These are phyloP conservation scores for Fusarium continuum DNA, from an alignment of 2,329 filamentous ascomycete species.

Conservation along the genomic window DNA sequence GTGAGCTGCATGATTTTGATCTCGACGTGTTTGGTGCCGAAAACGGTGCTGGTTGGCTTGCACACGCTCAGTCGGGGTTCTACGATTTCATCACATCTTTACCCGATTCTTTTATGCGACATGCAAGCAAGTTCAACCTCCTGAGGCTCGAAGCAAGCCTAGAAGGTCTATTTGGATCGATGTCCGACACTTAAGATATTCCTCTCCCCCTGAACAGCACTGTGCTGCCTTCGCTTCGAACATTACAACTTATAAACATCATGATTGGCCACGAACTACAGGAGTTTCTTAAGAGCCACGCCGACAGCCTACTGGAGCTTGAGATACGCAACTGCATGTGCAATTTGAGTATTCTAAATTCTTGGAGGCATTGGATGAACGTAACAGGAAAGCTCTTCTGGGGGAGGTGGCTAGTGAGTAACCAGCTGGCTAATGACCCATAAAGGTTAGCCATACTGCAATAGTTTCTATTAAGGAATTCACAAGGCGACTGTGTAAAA, in stretches of 20 bases:
- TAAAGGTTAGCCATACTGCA: no score
- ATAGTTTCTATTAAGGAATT: no score
- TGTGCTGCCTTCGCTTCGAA: accelerated
- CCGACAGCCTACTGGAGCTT: not conserved
- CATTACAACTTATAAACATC: not conserved
- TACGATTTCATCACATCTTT: not conserved
- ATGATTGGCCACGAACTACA: not conserved
- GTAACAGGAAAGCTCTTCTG: not conserved
- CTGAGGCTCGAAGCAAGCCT: not conserved
- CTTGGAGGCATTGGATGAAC: not conserved
- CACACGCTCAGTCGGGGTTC: not conserved
- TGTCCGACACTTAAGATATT: not conserved
- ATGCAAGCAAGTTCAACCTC: not conserved
- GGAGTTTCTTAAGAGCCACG: not conserved
- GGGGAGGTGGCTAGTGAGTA: not conserved
- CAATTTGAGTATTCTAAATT: not conserved
- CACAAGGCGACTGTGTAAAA: not conserved
- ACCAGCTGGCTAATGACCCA: no score
- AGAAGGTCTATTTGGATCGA: not conserved
- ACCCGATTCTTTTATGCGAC: accelerated
- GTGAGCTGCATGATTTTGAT: not conserved
- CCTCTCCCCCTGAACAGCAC: not conserved
- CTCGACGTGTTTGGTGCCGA: not conserved
- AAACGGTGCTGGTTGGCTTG: not conserved
- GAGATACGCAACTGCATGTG: not conserved